Conservation (phyloP, 192 early-diverging fungal species). For the Coemansia sp. region DNA sequence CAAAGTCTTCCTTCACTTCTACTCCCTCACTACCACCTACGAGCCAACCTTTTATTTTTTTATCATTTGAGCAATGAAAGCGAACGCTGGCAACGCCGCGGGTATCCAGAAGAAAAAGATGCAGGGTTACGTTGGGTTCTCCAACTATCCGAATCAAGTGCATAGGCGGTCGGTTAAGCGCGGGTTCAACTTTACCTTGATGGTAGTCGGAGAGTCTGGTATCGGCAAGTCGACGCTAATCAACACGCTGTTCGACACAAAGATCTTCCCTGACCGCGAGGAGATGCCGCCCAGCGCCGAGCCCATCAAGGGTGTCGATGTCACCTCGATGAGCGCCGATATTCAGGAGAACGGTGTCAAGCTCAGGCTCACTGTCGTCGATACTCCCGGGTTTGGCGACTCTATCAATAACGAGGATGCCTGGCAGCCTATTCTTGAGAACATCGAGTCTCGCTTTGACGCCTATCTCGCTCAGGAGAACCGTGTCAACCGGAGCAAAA, state of each 20-base stretch:
- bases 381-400: constrained; percentile 98
- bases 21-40: constrained; percentile 10
- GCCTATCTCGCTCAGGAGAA: constrained; percentile 93
- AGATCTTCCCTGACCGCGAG: constrained; percentile 84
- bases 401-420: constrained; percentile 98
- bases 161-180: constrained; percentile 92
- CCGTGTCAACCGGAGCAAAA: constrained; percentile 82
- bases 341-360: constrained; percentile 97
- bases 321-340: constrained; percentile 81
- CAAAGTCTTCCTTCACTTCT: neutral
- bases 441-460: constrained; percentile 95
- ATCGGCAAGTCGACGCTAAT: constrained; percentile 97
- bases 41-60: constrained; percentile 2
- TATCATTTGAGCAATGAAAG: constrained; percentile 35
- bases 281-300: constrained; percentile 68
- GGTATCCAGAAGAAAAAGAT: constrained; percentile 62
- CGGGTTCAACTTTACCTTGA: constrained; percentile 94
- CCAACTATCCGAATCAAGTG: constrained; percentile 93
- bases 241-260: constrained; percentile 95
- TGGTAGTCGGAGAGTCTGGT: constrained; percentile 97
- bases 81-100: constrained; percentile 45
- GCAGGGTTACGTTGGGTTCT: constrained; percentile 91
- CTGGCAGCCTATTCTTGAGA: constrained; percentile 96
- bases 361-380: constrained; percentile 91
- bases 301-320: constrained; percentile 71